Evolutionary conservation across 805 yeast species (phyloP).

Genomic region (Suhomyces faveliae): DNA sequence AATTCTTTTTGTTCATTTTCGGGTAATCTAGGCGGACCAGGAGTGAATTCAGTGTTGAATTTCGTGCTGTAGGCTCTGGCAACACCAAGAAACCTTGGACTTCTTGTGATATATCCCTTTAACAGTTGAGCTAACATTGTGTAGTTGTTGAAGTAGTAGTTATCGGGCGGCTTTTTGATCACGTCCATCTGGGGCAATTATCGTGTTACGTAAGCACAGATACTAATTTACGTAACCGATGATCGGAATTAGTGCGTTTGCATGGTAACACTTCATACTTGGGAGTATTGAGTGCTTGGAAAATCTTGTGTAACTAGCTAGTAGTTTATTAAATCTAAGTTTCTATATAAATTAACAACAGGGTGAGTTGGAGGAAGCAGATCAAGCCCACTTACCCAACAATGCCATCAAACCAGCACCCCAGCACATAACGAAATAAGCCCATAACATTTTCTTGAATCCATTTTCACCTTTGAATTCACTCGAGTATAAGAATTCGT

Average conservation of each 20-base stretch:
- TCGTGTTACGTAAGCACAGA: not conserved
- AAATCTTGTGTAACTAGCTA: too few relatives aligned
- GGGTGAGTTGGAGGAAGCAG: too few relatives aligned
- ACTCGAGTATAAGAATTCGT: slow-evolving; percentile 40
- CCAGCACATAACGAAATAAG: slow-evolving; percentile 52
- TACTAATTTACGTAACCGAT: not conserved
- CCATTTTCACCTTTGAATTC: slow-evolving; percentile 64
- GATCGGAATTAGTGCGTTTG: too few relatives aligned
- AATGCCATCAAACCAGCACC: slow-evolving; percentile 82
- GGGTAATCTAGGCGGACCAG: slow-evolving; percentile 70
- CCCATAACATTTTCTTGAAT: slow-evolving; percentile 49
- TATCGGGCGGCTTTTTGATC: not conserved
- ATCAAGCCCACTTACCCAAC: slow-evolving; percentile 69
- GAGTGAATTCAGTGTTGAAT: slow-evolving; percentile 24
- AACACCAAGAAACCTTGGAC: not conserved
- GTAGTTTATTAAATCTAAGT: not conserved
- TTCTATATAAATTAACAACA: not conserved
- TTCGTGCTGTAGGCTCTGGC: slow-evolving; percentile 16
- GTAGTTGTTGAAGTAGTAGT: not conserved
- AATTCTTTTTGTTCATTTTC: slow-evolving; percentile 87
- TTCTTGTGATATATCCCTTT: not conserved
- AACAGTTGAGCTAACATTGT: not conserved
- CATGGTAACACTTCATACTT: too few relatives aligned
- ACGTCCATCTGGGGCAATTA: not conserved
- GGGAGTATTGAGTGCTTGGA: too few relatives aligned